These are phyloP conservation scores for Apiospora saccharicola DNA, from an alignment of 2,329 filamentous ascomycete genomes.

Conservation along the genomic window DNA sequence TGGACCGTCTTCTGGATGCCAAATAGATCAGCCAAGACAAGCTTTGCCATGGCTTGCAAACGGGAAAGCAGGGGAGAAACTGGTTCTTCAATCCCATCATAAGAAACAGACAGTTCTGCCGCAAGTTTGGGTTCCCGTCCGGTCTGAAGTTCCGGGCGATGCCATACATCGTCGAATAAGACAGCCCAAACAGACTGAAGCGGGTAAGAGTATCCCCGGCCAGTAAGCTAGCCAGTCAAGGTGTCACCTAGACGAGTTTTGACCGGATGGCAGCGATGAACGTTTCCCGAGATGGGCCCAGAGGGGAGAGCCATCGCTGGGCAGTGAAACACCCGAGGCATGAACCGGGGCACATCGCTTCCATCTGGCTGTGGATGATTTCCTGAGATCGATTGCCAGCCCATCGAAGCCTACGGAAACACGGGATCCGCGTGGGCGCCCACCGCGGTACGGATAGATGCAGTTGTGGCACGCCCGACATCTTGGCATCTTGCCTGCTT, in stretches of 20 bases:
- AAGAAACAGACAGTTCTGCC: background rate
- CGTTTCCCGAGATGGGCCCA: background rate
- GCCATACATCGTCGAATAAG: background rate
- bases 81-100: background rate
- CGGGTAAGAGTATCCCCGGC: background rate
- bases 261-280: constrained; percentile 11
- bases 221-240: background rate
- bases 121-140: background rate
- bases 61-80: background rate
- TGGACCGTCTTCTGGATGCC: background rate
- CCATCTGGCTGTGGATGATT: background rate
- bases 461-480: background rate
- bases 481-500: background rate
- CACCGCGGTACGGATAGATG: constrained; percentile 9
- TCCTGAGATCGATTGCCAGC: background rate
- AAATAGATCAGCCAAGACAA: background rate
- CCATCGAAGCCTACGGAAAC: background rate
- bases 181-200: background rate
- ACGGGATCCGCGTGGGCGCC: background rate
- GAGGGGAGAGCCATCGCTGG: background rate
- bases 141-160: background rate
- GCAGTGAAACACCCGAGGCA: background rate
- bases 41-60: background rate
- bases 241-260: background rate
- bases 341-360: background rate